Percentiles rank a stretch among this genome's conserved stretches.
Conservation (phyloP, 1,139 yeast species). For the Sporopachydermia cereana region DNA sequence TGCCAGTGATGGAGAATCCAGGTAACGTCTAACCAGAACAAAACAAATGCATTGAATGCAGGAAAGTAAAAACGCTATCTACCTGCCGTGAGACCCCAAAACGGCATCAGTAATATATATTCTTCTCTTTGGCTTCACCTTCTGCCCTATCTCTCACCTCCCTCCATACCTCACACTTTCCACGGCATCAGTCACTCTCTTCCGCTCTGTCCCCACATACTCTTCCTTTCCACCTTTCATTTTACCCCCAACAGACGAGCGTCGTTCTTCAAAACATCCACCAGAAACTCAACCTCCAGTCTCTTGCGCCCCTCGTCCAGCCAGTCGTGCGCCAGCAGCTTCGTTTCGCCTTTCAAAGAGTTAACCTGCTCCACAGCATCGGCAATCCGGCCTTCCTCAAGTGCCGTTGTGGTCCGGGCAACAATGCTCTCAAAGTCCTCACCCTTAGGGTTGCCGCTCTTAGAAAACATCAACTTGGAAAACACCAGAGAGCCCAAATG, state of each 20-base stretch:
- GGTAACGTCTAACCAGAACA: too few species aligned
- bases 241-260: conserved; percentile 22
- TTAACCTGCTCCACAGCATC: conserved; percentile 90
- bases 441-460: conserved; percentile 58
- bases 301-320: conserved; percentile 78
- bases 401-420: conserved; percentile 71
- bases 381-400: conserved; percentile 68
- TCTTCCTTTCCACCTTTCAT: too few species aligned
- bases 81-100: too few species aligned
- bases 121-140: too few species aligned
- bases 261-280: conserved; percentile 53
- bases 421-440: conserved; percentile 81
- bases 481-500: conserved; percentile 73
- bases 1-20: too few species aligned
- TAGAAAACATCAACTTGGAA: conserved; percentile 59
- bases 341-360: conserved; percentile 85
- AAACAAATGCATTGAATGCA: too few species aligned
- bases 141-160: too few species aligned
- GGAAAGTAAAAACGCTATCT: too few species aligned
- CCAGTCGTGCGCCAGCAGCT: conserved; percentile 88
- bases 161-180: too few species aligned
- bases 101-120: too few species aligned
- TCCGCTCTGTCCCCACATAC: too few species aligned
- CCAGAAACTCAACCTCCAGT: conserved; percentile 73
- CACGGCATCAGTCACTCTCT: too few species aligned